phyloP scores from a whole-genome alignment of 2,329 filamentous ascomycete genomes.

The Fusarium gaditjirri region DNA sequence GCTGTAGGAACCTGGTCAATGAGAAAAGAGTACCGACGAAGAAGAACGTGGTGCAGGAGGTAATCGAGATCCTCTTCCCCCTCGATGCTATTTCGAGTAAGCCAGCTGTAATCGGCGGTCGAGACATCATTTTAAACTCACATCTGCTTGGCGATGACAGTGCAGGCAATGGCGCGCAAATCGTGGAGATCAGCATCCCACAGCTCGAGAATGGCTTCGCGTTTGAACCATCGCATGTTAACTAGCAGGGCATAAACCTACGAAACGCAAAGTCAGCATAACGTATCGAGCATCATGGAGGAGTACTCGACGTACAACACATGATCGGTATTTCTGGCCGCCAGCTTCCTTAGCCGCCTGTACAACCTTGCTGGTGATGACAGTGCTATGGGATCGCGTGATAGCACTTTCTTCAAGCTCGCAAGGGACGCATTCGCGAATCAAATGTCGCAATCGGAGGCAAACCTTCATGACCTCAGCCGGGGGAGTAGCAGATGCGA shows the following conservation, averaged over 20 bases:
- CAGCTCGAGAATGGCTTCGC: conserved; percentile 81
- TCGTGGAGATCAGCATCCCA: conserved; percentile 92
- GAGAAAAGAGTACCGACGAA: conserved; percentile 89
- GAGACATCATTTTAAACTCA: conserved; percentile 45
- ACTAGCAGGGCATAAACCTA: conserved; percentile 81
- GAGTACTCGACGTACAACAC: conserved; percentile 65
- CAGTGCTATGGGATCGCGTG: conserved; percentile 81
- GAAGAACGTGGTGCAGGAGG: conserved; percentile 81
- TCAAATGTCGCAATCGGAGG: conserved; percentile 87
- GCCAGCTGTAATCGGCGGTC: not conserved
- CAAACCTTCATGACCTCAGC: conserved; percentile 89
- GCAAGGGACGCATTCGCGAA: conserved; percentile 90
- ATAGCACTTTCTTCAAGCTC: conserved; percentile 83
- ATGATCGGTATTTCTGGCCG: conserved; percentile 76
- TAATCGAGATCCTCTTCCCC: conserved; percentile 81
- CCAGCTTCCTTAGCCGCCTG: conserved; percentile 85
- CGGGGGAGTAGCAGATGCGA: conserved; percentile 76
- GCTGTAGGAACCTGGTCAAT: conserved; percentile 75
- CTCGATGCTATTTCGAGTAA: conserved; percentile 75
- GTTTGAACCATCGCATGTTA: conserved; percentile 77
- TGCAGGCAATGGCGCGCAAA: conserved; percentile 82
- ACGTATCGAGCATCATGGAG: not conserved
- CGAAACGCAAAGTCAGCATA: not conserved
- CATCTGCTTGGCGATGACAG: conserved; percentile 88
- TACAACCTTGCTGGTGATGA: conserved; percentile 85